A percentile compares a stretch with the other conserved stretches of the same genome.
Conservation (phyloP, 129 eudicot species). For the Pittosporum tobira region DNA sequence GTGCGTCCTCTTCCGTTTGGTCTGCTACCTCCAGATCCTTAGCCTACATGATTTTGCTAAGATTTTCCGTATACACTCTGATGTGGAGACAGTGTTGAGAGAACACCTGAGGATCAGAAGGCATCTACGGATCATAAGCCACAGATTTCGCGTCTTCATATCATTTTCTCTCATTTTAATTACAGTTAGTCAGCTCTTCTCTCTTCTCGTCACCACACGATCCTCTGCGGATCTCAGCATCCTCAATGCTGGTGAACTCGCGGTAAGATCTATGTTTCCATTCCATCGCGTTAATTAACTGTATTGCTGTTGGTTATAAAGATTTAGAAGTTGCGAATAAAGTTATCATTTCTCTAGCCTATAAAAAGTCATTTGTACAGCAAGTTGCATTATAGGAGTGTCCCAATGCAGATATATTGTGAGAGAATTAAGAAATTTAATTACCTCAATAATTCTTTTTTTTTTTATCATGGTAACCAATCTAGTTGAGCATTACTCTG, state of each 20-base stretch:
- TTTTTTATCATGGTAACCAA: no score
- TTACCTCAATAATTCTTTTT: no score
- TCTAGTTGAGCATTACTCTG: no score
- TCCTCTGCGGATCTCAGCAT: constrained; percentile 33
- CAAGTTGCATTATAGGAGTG: no score
- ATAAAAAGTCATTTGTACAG: no score
- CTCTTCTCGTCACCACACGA: constrained; percentile 53
- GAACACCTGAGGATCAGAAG: constrained; percentile 77
- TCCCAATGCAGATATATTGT: no score
- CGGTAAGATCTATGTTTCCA: no score
- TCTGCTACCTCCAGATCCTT: constrained; percentile 75
- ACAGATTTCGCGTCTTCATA: constrained; percentile 56
- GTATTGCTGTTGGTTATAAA: no score
- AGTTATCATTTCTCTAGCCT: no score
- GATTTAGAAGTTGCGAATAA: no score
- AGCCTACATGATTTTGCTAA: constrained; percentile 72
- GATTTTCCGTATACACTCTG: constrained; percentile 50
- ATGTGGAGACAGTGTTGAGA: constrained; percentile 51
- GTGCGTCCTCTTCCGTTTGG: constrained; percentile 70
- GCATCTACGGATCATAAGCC: constrained; percentile 63
- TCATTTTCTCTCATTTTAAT: constrained; percentile 44
- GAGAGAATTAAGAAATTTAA: no score
- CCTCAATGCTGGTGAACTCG: constrained; percentile 66
- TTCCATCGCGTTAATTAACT: no score
- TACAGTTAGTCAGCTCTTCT: constrained; percentile 50